Evolutionary conservation across 257 asterid species (phyloP).

Genomic region (Verbena officinalis): DNA sequence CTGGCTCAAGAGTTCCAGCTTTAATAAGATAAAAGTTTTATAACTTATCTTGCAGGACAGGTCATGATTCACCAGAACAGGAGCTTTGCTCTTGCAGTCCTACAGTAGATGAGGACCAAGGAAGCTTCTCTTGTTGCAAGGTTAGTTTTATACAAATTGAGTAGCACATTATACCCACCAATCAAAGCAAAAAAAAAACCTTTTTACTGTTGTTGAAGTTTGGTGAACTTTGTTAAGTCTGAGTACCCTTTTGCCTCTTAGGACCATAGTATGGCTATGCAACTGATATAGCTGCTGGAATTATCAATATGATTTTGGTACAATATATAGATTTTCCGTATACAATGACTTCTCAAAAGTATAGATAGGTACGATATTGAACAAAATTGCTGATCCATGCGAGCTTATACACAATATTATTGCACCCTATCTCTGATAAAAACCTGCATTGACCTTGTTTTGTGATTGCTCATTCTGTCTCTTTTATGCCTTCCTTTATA

Average conservation of each 20-base stretch:
- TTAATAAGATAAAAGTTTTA: slow-evolving; percentile 2
- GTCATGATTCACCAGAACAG: slow-evolving; percentile 51
- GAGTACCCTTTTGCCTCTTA: background rate
- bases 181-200: background rate
- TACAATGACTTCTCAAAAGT: slow-evolving; percentile 7
- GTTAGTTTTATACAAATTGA: slow-evolving; percentile 39
- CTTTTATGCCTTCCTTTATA: background rate
- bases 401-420: background rate
- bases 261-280: no score
- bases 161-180: slow-evolving; percentile 7
- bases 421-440: no score
- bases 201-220: background rate
- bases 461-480: no score
- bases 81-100: slow-evolving; percentile 66
- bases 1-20: slow-evolving; percentile 1
- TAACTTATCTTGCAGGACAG: slow-evolving; percentile 46
- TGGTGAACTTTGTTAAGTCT: no score
- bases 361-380: background rate
- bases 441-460: no score
- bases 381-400: background rate
- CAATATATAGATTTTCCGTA: background rate
- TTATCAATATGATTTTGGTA: no score
- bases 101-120: slow-evolving; percentile 25
- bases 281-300: no score
- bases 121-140: slow-evolving; percentile 37